These are phyloP conservation scores for Neurospora intermedia DNA, from an alignment of 495 filamentous ascomycete species.

Conservation along the genomic window DNA sequence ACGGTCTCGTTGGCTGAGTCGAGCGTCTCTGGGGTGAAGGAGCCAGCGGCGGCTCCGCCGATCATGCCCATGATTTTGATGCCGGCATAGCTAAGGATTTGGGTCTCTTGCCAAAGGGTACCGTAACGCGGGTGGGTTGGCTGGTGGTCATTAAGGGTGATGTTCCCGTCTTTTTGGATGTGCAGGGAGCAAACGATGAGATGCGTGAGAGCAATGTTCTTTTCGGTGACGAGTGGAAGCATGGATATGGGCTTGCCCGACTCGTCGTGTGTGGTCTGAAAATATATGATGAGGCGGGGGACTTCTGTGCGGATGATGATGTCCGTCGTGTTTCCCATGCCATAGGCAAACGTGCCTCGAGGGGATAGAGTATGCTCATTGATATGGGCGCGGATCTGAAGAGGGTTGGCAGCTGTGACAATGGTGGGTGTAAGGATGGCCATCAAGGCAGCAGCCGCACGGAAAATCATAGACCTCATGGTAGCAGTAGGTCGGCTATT, in stretches of 20 bases:
- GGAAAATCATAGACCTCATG: background rate
- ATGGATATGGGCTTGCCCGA: conserved; percentile 54
- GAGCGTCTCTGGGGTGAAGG: conserved; percentile 43
- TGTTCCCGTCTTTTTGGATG: conserved; percentile 45
- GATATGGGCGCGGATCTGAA: background rate
- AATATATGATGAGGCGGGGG: conserved; percentile 50
- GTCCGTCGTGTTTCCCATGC: background rate
- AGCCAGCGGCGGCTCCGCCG: conserved; percentile 65
- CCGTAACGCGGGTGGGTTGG: conserved; percentile 44
- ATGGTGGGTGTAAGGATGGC: background rate
- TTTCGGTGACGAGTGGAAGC: conserved; percentile 55
- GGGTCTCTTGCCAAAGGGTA: conserved; percentile 57
- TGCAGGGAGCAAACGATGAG: conserved; percentile 70
- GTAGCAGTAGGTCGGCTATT: background rate
- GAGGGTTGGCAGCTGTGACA: background rate
- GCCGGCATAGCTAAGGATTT: conserved; percentile 44
- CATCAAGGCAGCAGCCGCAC: background rate
- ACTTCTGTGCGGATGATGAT: conserved; percentile 2
- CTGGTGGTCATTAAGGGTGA: conserved; percentile 67
- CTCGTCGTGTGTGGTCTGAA: conserved; percentile 55
- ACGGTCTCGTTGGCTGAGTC: conserved; percentile 39
- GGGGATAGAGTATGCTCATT: background rate
- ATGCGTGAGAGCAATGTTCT: conserved; percentile 48
- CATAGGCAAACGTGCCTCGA: background rate
- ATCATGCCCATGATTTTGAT: conserved; percentile 74